Conservation (phyloP, 164 flowering plant species). For the Nymphaea colorata region DNA sequence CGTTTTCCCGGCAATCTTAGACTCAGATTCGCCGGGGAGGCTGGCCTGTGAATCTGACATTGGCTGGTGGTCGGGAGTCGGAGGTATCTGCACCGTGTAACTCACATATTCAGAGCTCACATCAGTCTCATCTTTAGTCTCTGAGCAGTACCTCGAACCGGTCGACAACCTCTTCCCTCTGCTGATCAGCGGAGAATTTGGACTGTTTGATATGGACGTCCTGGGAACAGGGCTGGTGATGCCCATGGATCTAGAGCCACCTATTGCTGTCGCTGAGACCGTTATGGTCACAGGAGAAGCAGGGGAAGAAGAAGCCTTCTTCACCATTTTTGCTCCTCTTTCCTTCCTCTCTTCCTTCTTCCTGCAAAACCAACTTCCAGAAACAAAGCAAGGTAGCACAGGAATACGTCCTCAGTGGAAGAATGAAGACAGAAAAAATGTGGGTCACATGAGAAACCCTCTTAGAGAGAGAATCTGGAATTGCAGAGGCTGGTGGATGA, state of each 20-base stretch:
- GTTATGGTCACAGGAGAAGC: slow-evolving; percentile 70
- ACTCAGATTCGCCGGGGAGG: slow-evolving; percentile 14
- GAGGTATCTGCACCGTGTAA: slow-evolving; percentile 82
- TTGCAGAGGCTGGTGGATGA: background rate
- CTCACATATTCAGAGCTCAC: slow-evolving; percentile 35
- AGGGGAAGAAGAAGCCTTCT: slow-evolving; percentile 33
- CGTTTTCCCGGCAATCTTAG: slow-evolving; percentile 8
- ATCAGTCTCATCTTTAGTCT: slow-evolving; percentile 26
- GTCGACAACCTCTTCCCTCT: slow-evolving; percentile 18
- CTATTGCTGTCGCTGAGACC: slow-evolving; percentile 46
- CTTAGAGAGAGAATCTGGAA: background rate
- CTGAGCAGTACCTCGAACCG: slow-evolving; percentile 37
- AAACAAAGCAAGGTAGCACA: background rate
- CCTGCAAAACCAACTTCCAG: background rate
- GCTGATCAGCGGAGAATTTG: slow-evolving; percentile 43
- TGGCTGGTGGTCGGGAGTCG: slow-evolving; percentile 63
- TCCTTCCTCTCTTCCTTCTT: background rate
- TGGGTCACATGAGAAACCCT: background rate
- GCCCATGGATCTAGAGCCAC: slow-evolving; percentile 28
- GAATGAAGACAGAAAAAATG: background rate
- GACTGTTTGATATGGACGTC: slow-evolving; percentile 37
- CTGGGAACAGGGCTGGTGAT: slow-evolving; percentile 61
- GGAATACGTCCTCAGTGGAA: background rate
- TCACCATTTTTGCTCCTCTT: slow-evolving; percentile 29
- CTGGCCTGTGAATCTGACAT: slow-evolving; percentile 32